Conservation (phyloP, 1,284 basidiomycete species). For the Ustilago nuda region DNA sequence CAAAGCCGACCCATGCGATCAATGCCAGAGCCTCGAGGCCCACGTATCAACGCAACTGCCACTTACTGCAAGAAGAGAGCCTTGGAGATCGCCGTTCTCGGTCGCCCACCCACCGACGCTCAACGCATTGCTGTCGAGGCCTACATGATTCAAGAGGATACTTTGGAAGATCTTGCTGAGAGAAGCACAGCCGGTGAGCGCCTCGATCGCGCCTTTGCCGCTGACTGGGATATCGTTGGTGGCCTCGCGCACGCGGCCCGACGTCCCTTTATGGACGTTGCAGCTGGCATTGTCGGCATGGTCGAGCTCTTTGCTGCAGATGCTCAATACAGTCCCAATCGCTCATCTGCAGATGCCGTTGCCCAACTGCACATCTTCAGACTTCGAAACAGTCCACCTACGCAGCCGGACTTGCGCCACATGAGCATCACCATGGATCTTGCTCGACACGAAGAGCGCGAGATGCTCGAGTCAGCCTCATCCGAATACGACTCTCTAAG, state of each 20-base stretch:
- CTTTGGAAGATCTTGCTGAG: constrained; percentile 30
- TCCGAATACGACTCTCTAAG: constrained; percentile 35
- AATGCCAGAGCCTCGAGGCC: constrained; percentile 23
- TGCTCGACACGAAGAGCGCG: constrained; percentile 16
- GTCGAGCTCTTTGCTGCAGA: constrained; percentile 20
- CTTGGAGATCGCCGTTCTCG: constrained; percentile 29
- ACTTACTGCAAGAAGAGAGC: constrained; percentile 31
- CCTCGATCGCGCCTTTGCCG: constrained; percentile 36
- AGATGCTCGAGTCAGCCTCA: constrained; percentile 23
- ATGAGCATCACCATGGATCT: constrained; percentile 33
- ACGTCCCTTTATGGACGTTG: constrained; percentile 46
- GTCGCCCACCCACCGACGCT: constrained; percentile 28
- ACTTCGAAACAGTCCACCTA: constrained; percentile 9
- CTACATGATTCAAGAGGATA: constrained; percentile 13
- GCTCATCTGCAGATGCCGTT: neutral
- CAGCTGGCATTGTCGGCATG: constrained; percentile 35
- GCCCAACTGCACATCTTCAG: constrained; percentile 36
- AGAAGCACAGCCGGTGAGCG: constrained; percentile 27
- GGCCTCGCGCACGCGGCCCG: constrained; percentile 24
- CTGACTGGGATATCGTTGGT: constrained; percentile 43
- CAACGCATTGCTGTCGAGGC: constrained; percentile 29
- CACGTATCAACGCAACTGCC: constrained; percentile 12
- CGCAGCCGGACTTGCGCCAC: constrained; percentile 31
- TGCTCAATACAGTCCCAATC: neutral
- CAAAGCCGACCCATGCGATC: constrained; percentile 12